Evolutionary conservation across 306 rosid species (phyloP), one percentile per base, ranked within the genome.

Genomic region (Abrus pulchellus): DNA sequence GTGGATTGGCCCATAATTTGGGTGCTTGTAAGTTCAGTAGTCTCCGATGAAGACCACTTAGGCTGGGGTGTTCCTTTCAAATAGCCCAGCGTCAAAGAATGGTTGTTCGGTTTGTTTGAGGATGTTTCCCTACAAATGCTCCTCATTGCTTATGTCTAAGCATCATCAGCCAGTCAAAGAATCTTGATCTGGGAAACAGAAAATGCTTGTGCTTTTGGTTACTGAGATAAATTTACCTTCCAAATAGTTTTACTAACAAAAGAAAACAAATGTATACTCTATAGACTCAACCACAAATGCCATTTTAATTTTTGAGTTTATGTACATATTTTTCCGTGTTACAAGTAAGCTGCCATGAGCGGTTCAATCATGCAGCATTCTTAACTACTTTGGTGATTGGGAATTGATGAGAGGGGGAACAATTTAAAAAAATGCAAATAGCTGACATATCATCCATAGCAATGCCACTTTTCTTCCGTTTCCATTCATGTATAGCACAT

Each of bases 371-470:
- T 4, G 5, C 36, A 45, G 3, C 72, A 56, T 34, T 48, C 45
- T 50, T 41, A 72, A 66, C 72, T 28, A 3, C n/a, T 55, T 50
- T 52, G 53, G 20, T 28, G 61, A 45, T 20, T 6, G 13, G 50
- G 20, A 60, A 52, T 55, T 63, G 84, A 32, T 74, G 66, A 9
- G 59, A 73, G 5, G 29, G 80, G 74, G 3, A 5, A 43, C 87
- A 7, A 65, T 83, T 80, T 74, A 92, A 85, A 84, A 87, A 90
- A 72, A 92, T 93, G 78, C 97, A 92, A 72, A 90, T 82, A 63
- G 85, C 97, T 0, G 95, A 92, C 78, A 89, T 88, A 52, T 92
- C 97, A 74, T 92, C 95, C 88, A 82, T 86, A 2, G 93, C 95
- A 79, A 90, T 86, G 76, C 88, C 90, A 72, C 87, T 78, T 80